A percentile compares a stretch with the other conserved stretches of the same genome.
These are phyloP conservation scores for Lathyrus oleraceus DNA, from an alignment of 306 rosid species.

Conservation along the genomic window DNA sequence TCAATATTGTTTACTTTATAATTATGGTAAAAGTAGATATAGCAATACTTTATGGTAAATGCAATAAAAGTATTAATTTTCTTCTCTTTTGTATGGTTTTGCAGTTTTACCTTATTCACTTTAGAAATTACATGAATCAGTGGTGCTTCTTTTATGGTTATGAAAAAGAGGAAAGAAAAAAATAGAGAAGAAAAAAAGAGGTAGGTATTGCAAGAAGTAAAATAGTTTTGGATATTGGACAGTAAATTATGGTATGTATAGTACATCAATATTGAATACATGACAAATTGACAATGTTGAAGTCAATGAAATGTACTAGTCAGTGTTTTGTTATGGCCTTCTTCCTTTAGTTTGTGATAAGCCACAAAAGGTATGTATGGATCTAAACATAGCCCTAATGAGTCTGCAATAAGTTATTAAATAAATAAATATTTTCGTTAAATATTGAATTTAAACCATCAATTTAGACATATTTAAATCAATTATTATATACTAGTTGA, in stretches of 20 bases:
- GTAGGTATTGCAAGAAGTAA: background rate
- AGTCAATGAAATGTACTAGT: background rate
- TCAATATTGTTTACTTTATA: no score
- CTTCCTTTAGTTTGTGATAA: background rate
- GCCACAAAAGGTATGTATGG: background rate
- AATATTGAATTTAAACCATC: no score
- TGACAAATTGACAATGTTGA: background rate
- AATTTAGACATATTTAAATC: no score
- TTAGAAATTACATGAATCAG: background rate
- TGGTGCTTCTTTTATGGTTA: background rate
- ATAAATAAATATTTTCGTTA: no score
- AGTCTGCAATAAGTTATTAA: no score
- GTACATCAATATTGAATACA: background rate
- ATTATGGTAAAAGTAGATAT: no score
- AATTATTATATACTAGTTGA: no score
- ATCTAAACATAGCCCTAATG: no score
- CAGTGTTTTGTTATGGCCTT: background rate
- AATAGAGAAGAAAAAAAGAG: background rate
- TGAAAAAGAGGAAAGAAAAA: background rate
- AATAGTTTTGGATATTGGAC: background rate
- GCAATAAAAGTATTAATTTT: no score
- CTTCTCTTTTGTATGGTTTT: no score
- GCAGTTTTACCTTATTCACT: background rate
- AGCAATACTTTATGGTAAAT: no score
- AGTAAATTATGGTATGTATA: background rate